A percentile compares a stretch with the other conserved stretches of the same genome.
Evolutionary conservation across 2,329 filamentous ascomycete species (phyloP).

Genomic region (Aspergillus cejpii): DNA sequence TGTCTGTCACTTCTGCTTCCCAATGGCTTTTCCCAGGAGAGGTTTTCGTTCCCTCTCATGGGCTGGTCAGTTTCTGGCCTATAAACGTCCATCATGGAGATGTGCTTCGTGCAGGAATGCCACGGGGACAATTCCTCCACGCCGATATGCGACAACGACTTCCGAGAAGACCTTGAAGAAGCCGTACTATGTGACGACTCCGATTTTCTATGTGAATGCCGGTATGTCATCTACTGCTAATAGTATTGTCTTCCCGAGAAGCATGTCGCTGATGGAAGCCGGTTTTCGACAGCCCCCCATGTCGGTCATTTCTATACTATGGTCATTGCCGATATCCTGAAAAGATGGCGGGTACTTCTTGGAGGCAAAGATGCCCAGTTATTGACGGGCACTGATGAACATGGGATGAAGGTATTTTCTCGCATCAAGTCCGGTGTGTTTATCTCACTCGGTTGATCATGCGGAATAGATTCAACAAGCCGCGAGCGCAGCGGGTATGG

Average conservation of each 20-base stretch:
- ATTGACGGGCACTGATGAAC: slow-evolving; percentile 90
- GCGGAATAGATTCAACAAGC: slow-evolving; percentile 66
- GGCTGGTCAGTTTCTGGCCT: slow-evolving; percentile 23
- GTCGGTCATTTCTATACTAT: slow-evolving; percentile 92
- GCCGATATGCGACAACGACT: slow-evolving; percentile 28
- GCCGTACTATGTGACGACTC: slow-evolving; percentile 90
- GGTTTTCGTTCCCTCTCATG: slow-evolving; percentile 29
- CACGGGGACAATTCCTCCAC: slow-evolving; percentile 16
- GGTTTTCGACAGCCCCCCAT: slow-evolving; percentile 64
- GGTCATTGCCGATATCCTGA: slow-evolving; percentile 82
- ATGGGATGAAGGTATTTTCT: slow-evolving; percentile 73
- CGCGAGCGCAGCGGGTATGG: slow-evolving; percentile 61
- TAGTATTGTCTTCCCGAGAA: not conserved
- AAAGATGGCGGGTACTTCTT: slow-evolving; percentile 78
- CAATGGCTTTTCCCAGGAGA: slow-evolving; percentile 26
- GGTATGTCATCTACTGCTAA: slow-evolving; percentile 50
- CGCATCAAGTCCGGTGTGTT: not conserved
- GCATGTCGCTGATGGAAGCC: not conserved
- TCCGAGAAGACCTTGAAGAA: slow-evolving; percentile 46
- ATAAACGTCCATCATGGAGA: slow-evolving; percentile 24
- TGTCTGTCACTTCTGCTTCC: slow-evolving; percentile 4
- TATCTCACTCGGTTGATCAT: slow-evolving; percentile 13
- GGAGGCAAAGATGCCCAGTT: slow-evolving; percentile 62
- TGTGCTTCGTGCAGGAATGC: slow-evolving; percentile 26
- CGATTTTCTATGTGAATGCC: slow-evolving; percentile 98